These are phyloP conservation scores for Furcasterigmium sp. DNA, from an alignment of 2,329 filamentous ascomycete genomes.

Conservation along the genomic window DNA sequence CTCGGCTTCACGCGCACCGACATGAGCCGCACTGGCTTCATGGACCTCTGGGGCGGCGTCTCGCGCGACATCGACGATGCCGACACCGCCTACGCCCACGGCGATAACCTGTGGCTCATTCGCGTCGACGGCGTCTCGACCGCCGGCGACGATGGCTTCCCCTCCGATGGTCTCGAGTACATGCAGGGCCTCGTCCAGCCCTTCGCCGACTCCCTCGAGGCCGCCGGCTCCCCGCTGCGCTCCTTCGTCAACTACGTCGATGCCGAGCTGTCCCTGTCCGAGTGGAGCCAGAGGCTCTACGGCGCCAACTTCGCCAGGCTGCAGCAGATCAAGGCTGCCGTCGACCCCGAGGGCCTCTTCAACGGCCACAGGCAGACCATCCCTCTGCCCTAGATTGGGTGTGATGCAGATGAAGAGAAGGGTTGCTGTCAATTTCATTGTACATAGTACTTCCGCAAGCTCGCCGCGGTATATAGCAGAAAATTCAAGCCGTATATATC, in stretches of 20 bases:
- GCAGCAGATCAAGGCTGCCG: slow-evolving; percentile 9
- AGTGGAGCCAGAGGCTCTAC: slow-evolving; percentile 11
- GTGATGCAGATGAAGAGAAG: too few relatives aligned
- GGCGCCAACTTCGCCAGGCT: slow-evolving; percentile 11
- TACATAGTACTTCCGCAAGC: too few relatives aligned
- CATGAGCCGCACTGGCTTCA: slow-evolving; percentile 9
- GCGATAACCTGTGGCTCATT: slow-evolving; percentile 34
- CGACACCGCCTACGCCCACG: slow-evolving; percentile 29
- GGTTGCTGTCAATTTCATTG: too few relatives aligned
- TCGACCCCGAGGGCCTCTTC: slow-evolving; percentile 11
- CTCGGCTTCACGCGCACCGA: slow-evolving; percentile 10
- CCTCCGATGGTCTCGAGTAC: slow-evolving; percentile 39
- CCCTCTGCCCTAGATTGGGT: slow-evolving; percentile 3
- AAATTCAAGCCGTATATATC: too few relatives aligned
- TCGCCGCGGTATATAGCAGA: too few relatives aligned
- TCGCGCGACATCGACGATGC: slow-evolving; percentile 26
- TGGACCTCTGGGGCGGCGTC: slow-evolving; percentile 13
- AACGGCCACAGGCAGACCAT: slow-evolving; percentile 11
- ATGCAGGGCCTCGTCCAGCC: slow-evolving; percentile 33
- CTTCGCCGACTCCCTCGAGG: slow-evolving; percentile 10
- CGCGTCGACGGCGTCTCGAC: slow-evolving; percentile 9
- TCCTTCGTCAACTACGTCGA: slow-evolving; percentile 13
- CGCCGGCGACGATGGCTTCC: slow-evolving; percentile 39
- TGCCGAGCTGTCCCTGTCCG: slow-evolving; percentile 9
- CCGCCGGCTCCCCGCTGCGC: slow-evolving; percentile 6